phyloP scores from a whole-genome alignment of 495 filamentous ascomycete species.

The Aspergillus homomorphus region DNA sequence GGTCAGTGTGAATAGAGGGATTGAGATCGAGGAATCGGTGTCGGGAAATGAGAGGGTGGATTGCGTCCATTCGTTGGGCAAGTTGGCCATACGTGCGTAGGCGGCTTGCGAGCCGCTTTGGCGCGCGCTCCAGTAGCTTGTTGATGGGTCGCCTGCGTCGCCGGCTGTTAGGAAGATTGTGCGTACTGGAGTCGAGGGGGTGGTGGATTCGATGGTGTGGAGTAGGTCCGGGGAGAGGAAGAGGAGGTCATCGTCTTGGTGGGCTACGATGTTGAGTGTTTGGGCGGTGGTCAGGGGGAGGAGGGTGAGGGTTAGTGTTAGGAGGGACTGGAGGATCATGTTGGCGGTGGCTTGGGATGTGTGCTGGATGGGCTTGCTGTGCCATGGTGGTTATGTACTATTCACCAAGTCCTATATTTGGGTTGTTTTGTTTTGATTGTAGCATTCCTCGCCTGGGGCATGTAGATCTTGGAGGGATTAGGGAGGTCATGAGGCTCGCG shows the following conservation, averaged over 20 bases:
- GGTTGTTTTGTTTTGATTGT: no score
- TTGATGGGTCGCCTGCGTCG: conserved; percentile 56
- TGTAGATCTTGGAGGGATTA: no score
- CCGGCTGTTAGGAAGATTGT: conserved; percentile 82
- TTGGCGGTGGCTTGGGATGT: background rate
- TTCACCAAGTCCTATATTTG: no score
- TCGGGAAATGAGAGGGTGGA: background rate
- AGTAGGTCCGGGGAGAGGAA: conserved; percentile 18
- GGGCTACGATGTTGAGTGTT: conserved; percentile 21
- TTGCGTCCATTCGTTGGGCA: conserved; percentile 13
- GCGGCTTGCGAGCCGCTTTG: conserved; percentile 15
- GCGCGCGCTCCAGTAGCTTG: conserved; percentile 14
- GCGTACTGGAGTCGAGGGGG: conserved; percentile 43
- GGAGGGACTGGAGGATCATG: background rate
- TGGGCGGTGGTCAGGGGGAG: background rate
- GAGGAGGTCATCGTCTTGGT: conserved; percentile 22
- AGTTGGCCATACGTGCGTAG: conserved; percentile 13
- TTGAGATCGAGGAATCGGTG: background rate
- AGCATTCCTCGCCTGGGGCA: no score
- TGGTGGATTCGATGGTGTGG: conserved; percentile 28
- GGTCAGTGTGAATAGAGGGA: conserved; percentile 7
- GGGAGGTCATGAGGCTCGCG: no score
- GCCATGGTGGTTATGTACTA: no score
- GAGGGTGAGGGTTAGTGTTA: background rate
- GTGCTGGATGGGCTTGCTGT: no score